Conservation (phyloP, 352 stramenopile genomes). For the Globisporangium irregulare region DNA sequence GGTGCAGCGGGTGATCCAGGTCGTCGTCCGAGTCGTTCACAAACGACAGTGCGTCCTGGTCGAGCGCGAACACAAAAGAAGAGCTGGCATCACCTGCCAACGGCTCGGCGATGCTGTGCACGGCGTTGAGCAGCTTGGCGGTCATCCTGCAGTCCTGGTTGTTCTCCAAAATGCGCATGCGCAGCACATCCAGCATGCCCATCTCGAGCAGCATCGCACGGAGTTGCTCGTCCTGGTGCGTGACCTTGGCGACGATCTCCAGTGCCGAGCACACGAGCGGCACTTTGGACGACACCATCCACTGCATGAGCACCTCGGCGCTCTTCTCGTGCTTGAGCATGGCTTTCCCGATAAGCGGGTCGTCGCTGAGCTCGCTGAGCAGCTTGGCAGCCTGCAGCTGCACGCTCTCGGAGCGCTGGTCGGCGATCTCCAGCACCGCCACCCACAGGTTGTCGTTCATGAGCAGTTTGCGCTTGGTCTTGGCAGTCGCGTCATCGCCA, state of each 20-base stretch:
- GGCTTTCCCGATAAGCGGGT: slow-evolving; percentile 16
- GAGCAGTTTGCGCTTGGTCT: slow-evolving; percentile 53
- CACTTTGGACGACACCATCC: slow-evolving; percentile 33
- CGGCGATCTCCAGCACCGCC: slow-evolving; percentile 24
- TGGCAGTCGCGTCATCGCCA: slow-evolving; percentile 48
- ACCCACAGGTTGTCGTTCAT: slow-evolving; percentile 51
- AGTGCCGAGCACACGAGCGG: slow-evolving; percentile 35
- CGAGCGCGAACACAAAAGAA: slow-evolving; percentile 32
- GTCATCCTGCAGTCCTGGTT: slow-evolving; percentile 41
- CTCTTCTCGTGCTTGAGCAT: slow-evolving; percentile 27
- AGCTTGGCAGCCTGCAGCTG: slow-evolving; percentile 48
- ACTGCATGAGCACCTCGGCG: slow-evolving; percentile 36
- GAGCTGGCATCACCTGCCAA: not conserved
- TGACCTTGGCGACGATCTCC: slow-evolving; percentile 45
- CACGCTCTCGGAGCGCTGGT: slow-evolving; percentile 27
- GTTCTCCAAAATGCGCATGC: slow-evolving; percentile 30
- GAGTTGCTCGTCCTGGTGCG: slow-evolving; percentile 24
- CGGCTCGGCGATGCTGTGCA: slow-evolving; percentile 44
- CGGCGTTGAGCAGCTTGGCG: slow-evolving; percentile 45
- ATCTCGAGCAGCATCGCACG: slow-evolving; percentile 34
- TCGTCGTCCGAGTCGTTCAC: slow-evolving; percentile 42
- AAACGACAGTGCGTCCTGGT: slow-evolving; percentile 61
- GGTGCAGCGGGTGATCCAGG: slow-evolving; percentile 35
- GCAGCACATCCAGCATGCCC: slow-evolving; percentile 42
- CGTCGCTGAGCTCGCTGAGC: slow-evolving; percentile 41